Evolutionary conservation across 805 yeast genomes (phyloP), one percentile per base, ranked within the genome.

Genomic region (Pichia exigua): DNA sequence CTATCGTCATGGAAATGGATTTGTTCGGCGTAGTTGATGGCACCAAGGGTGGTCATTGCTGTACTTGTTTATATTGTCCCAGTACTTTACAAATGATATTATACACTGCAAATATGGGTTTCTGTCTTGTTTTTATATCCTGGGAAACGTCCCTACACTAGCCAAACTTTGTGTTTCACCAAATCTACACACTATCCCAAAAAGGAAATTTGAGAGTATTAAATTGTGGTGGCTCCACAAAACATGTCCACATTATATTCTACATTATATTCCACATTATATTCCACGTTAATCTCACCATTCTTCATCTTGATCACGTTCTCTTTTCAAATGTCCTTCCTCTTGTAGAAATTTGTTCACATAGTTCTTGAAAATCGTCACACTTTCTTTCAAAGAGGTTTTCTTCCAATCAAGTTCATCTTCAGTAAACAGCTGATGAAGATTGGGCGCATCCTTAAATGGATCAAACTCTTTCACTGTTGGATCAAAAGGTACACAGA

Each of bases 401-500:
- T 78, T 78, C 53, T 82, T 84, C 67, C 74, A 81, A 60, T 81
- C 84, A 2, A 64, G 62, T 5, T 67, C 87, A 57, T 85, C 73
- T 61, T 90, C 91, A 26, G 72, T 68, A 53, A 86, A 83, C 24
- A 92, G 67, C 40, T 72, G 71, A 47, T 79, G 70, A 53, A 91
- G 71, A 55, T 82, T 87, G 18, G 98, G 98, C 1, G 95, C 91
- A 49, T 64, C 67, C 13, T 71, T 73, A 56, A 77, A 76, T 2
- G 97, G 97, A 59, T 85, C 81, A 62, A 92, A 94, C 4, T 81
- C 81, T 41, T 69, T 63, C 4, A 56, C 63, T 0, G 51, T 51
- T 1, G 83, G 82, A 59, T 79, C 81, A 56, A 80, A 85, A 0
- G 98, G 97, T 9, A 94, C 96, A 78, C 98, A 94, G 3, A 94